A percentile compares a stretch with the other conserved stretches of the same genome.
phyloP scores from a whole-genome alignment of 345 rosid genomes.

The Physaria fendleri region DNA sequence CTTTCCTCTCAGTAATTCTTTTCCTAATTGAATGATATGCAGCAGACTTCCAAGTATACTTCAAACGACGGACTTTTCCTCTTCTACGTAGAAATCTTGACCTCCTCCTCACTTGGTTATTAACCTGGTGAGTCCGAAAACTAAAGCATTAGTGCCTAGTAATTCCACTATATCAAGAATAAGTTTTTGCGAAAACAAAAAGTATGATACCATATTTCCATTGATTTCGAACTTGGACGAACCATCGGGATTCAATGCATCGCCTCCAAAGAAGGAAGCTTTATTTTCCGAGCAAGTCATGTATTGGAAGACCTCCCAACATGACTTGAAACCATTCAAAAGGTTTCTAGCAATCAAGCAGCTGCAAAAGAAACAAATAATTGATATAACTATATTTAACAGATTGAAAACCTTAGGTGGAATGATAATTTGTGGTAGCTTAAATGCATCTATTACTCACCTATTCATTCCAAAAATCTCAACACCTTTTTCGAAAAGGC shows the following conservation, averaged over 20 bases:
- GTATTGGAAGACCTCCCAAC: slow-evolving; percentile 85
- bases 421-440: not conserved
- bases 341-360: slow-evolving; percentile 93
- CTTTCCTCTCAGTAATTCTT: slow-evolving; percentile 83
- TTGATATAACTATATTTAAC: not conserved
- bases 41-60: slow-evolving; percentile 99
- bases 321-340: slow-evolving; percentile 81
- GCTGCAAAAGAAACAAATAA: slow-evolving; percentile 41
- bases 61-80: slow-evolving; percentile 93
- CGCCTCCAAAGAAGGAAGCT: slow-evolving; percentile 52
- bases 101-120: slow-evolving; percentile 83
- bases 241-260: slow-evolving; percentile 68
- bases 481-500: slow-evolving; percentile 85
- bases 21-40: slow-evolving; percentile 97
- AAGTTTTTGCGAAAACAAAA: not conserved
- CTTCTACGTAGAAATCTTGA: slow-evolving; percentile 91
- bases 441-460: slow-evolving; percentile 37
- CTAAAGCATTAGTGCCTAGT: not conserved
- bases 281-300: slow-evolving; percentile 66
- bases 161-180: not conserved
- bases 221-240: slow-evolving; percentile 71
- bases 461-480: slow-evolving; percentile 95
- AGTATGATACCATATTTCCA: slow-evolving; percentile 54
- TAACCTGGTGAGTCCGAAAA: slow-evolving; percentile 40
- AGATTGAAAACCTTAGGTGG: not conserved